These are phyloP conservation scores for Golovinomyces cichoracearum DNA, from an alignment of 2,329 filamentous ascomycete species.

Conservation along the genomic window DNA sequence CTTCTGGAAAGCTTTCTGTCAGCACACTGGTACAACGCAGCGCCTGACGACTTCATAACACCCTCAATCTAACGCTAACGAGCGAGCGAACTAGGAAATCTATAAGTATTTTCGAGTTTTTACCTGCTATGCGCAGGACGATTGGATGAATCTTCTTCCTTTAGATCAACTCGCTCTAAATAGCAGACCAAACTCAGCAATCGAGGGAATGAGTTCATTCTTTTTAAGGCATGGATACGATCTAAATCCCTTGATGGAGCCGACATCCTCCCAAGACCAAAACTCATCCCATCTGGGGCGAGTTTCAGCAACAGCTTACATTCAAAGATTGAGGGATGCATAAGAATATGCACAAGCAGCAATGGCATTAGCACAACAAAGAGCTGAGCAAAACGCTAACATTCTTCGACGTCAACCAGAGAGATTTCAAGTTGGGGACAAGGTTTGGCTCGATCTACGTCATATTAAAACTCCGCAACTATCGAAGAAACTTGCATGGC, in stretches of 20 bases:
- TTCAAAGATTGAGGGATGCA: neutral
- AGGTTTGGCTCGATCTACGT: too few species aligned
- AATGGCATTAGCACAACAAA: too few species aligned
- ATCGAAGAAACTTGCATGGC: too few species aligned
- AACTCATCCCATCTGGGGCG: neutral
- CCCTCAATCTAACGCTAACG: neutral
- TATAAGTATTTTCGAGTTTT: neutral
- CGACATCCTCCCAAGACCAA: neutral
- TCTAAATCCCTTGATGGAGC: neutral
- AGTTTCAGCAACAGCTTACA: neutral
- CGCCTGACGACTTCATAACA: neutral
- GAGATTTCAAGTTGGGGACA: too few species aligned
- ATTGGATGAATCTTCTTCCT: neutral
- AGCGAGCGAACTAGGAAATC: neutral
- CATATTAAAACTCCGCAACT: too few species aligned
- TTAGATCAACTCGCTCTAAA: neutral
- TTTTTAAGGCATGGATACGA: neutral
- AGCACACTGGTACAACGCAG: neutral
- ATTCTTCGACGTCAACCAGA: too few species aligned
- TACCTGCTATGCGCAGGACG: neutral
- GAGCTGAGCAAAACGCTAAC: too few species aligned
- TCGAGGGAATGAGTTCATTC: neutral
- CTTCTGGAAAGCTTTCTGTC: neutral
- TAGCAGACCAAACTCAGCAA: neutral
- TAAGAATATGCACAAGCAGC: too few species aligned